Base-by-base conservation (phyloP, 371 early-diverging fungal species). In the Rhizopus stolonifer region DNA sequence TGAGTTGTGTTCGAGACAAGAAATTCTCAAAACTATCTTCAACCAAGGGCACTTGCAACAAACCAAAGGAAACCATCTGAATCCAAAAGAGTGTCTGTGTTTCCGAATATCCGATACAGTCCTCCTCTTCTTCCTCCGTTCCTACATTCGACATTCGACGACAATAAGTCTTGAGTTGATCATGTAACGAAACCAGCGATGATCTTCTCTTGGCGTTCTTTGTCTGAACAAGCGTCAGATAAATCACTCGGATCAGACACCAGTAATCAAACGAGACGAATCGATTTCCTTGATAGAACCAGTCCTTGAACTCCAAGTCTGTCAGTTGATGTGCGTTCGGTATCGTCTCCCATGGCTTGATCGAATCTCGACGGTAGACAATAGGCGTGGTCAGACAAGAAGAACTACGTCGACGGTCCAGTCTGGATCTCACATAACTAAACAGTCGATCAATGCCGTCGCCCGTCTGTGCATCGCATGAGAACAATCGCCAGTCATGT, bases 11-110 rank as follows among this genome's bases (percentile, higher is more conserved):
- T 4, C 58, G 26, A 14, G 36, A 33, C n/a, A 69, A 34, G 49
- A 72, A 72, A 4, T 51, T 45, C 11, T 65, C 60, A 29, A 72
- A 72, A 17, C 49, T 52, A 38, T 69, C 61, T 1, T 69, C 63
- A 21, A 67, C 33, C 10, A 72, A 49, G 15, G 73, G 73, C n/a
- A 55, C 56, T 46, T 61, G 54, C 32, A 72, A 38, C 21, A 69
- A 25, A 1, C 61, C 51, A 55, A 64, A 72, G 2, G 73, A 64
- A 0, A 69, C 67, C 73, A 72, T 72, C 21, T 72, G 73, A 3
- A 69, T 55, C 73, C 73, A 72, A 32, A 72, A 72, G 19, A 72
- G 25, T 1, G 61, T 60, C 17, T 72, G 73, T 18, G 73, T 72
- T 46, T 67, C 69, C 7, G 69, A 66, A 21, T 72, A 72, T 13